Evolutionary conservation across 768 basidiomycete genomes (phyloP).

Genomic region (Ephemerocybe angulata): DNA sequence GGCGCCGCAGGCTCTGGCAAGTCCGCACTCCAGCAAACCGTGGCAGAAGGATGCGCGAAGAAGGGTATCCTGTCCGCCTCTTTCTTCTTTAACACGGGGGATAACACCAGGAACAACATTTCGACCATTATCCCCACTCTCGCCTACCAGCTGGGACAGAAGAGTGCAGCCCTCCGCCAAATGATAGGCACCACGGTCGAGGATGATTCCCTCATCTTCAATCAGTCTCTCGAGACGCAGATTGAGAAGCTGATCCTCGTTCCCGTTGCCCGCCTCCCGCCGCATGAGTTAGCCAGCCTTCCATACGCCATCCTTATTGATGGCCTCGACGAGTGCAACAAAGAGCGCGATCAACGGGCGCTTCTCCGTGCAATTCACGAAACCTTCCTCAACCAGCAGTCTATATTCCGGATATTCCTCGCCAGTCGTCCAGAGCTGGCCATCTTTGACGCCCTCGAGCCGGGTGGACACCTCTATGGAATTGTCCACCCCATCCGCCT

Average conservation of each 20-base stretch:
- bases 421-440: conserved; percentile 15
- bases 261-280: conserved; percentile 1
- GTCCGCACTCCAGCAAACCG: neutral
- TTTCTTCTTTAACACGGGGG: conserved; percentile 11
- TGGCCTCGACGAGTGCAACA: conserved; percentile 15
- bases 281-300: neutral
- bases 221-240: conserved; percentile 2
- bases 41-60: conserved; percentile 4
- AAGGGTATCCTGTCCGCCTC: conserved; percentile 3
- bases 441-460: conserved; percentile 2
- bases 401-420: conserved; percentile 12
- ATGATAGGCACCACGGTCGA: neutral
- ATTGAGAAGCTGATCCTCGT: conserved; percentile 5
- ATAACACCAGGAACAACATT: conserved; percentile 4
- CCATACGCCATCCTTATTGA: conserved; percentile 9
- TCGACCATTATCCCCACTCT: conserved; percentile 10
- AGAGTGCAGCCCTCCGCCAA: neutral
- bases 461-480: neutral
- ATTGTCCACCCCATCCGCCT: conserved; percentile 1
- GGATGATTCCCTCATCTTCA: neutral
- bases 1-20: conserved; percentile 1
- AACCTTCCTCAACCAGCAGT: neutral
- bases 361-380: conserved; percentile 6
- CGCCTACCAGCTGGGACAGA: conserved; percentile 8
- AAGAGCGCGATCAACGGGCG: conserved; percentile 6